These are phyloP conservation scores for Primulina huaijiensis DNA, from an alignment of 257 asterid genomes.

Conservation along the genomic window DNA sequence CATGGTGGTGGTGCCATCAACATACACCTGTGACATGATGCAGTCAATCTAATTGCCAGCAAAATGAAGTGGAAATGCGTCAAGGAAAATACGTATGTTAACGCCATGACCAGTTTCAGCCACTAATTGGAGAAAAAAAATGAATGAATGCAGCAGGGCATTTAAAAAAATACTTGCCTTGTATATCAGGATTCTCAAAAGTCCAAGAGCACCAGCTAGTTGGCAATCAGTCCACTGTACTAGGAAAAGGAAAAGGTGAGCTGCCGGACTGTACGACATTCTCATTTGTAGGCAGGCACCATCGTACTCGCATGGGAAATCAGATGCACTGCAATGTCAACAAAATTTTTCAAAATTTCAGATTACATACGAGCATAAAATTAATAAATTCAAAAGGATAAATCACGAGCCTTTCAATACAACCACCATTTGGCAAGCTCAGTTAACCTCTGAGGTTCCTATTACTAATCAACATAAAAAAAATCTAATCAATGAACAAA, in stretches of 20 bases:
- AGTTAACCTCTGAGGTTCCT: background rate
- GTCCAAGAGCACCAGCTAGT: constrained; percentile 96
- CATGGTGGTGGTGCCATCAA: constrained; percentile 96
- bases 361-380: constrained; percentile 1
- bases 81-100: constrained; percentile 7
- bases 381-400: background rate
- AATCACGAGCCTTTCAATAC: background rate
- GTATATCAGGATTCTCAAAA: constrained; percentile 78
- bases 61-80: constrained; percentile 9
- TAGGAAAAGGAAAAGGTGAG: constrained; percentile 78
- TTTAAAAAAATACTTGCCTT: constrained; percentile 44
- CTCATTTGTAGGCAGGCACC: constrained; percentile 97
- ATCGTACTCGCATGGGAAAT: constrained; percentile 75
- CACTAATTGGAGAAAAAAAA: background rate
- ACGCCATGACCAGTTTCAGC: background rate
- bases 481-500: no score
- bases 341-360: constrained; percentile 4
- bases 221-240: constrained; percentile 95
- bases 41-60: constrained; percentile 5
- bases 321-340: constrained; percentile 70
- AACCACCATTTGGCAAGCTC: background rate
- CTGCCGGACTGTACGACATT: constrained; percentile 94
- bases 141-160: background rate
- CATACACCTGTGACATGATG: constrained; percentile 61
- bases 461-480: background rate